Percentiles rank a stretch among this genome's conserved stretches.
Evolutionary conservation across 2,329 filamentous ascomycete species (phyloP).

Genomic region (Verticillium zaregamsianum): DNA sequence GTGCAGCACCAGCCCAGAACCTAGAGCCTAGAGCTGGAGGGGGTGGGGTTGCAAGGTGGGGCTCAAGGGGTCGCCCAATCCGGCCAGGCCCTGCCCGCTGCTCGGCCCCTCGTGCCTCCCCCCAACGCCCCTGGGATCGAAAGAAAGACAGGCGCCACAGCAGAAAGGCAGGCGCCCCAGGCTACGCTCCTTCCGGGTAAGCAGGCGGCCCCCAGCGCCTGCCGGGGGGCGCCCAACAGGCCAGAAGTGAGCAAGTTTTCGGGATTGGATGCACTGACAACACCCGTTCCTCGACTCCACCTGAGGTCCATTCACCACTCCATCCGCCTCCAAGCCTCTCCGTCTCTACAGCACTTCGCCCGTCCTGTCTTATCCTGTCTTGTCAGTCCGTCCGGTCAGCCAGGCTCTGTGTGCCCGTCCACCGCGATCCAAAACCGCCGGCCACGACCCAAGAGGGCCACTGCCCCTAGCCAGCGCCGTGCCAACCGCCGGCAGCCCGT

Average conservation of each 20-base stretch:
- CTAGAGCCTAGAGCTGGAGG: background rate
- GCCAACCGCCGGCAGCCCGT: background rate
- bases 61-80: background rate
- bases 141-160: background rate
- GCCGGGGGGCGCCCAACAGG: background rate
- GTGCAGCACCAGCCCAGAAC: background rate
- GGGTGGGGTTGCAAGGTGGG: background rate
- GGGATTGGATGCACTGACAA: constrained; percentile 1
- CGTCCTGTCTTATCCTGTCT: background rate
- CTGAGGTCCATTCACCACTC: background rate
- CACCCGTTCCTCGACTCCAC: constrained; percentile 1
- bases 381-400: background rate
- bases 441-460: background rate
- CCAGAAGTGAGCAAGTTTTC: constrained; percentile 5
- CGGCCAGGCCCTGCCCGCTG: background rate
- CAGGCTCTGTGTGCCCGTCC: background rate
- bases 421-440: background rate
- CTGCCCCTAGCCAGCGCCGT: background rate
- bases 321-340: too few relatives aligned
- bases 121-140: background rate
- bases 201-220: background rate
- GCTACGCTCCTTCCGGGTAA: background rate
- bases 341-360: too few relatives aligned
- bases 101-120: background rate
- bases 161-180: background rate